A percentile compares a stretch with the other conserved stretches of the same genome.
Evolutionary conservation across 2,329 filamentous ascomycete species (phyloP).

Genomic region (Venturia oleaginea): DNA sequence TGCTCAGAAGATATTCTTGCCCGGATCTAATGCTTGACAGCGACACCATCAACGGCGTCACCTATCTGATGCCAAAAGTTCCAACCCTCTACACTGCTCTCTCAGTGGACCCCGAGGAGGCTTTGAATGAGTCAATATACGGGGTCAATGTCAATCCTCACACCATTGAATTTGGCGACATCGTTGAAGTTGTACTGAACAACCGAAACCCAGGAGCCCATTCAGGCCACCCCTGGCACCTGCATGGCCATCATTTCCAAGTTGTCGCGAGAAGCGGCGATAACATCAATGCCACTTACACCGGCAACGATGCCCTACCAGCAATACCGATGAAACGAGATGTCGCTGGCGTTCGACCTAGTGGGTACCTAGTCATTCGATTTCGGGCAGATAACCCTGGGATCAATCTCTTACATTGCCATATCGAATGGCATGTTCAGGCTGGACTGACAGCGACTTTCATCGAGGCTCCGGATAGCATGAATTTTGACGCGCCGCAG

Average conservation of each 20-base stretch:
- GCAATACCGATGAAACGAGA: conserved; percentile 41
- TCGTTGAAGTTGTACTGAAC: conserved; percentile 66
- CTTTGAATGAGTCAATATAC: conserved; percentile 34
- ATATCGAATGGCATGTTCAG: conserved; percentile 36
- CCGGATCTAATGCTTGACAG: conserved; percentile 17
- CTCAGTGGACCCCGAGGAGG: conserved; percentile 41
- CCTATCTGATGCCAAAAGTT: conserved; percentile 65
- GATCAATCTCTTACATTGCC: conserved; percentile 20
- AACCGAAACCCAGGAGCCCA: conserved; percentile 54
- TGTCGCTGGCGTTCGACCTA: conserved; percentile 43
- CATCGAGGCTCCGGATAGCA: conserved; percentile 42
- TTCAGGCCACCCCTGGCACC: conserved; percentile 57
- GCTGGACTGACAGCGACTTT: conserved; percentile 44
- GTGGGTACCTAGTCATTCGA: conserved; percentile 47
- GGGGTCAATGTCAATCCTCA: conserved; percentile 47
- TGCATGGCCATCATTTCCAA: conserved; percentile 72
- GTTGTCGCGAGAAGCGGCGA: conserved; percentile 32
- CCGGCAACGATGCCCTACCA: conserved; percentile 26
- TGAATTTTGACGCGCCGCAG: conserved; percentile 56
- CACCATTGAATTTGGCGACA: conserved; percentile 54
- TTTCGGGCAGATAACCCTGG: conserved; percentile 48
- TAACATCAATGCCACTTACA: conserved; percentile 21
- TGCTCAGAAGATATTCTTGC: neutral
- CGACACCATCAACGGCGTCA: conserved; percentile 59
- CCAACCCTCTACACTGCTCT: conserved; percentile 72